Evolutionary conservation across 192 early-diverging fungal genomes (phyloP).

Genomic region (Gaertneriomyces semiglobifer): DNA sequence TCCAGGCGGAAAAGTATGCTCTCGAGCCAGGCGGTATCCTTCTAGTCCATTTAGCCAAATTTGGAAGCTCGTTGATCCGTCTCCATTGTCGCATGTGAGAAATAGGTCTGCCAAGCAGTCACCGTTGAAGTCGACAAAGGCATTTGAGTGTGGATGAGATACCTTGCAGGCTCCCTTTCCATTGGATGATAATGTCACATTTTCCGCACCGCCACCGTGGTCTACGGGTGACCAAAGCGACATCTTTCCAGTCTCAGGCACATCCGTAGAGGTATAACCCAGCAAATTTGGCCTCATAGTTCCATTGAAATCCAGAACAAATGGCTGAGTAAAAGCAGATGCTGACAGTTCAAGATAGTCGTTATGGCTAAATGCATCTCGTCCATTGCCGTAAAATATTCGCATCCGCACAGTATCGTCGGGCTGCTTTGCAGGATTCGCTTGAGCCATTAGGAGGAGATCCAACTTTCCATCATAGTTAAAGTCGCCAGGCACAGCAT

Average conservation of each 20-base stretch:
- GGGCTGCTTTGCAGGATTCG: constrained; percentile 18
- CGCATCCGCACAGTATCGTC: constrained; percentile 49
- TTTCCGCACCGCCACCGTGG: too few species aligned
- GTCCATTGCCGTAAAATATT: constrained; percentile 70
- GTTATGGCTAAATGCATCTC: constrained; percentile 51
- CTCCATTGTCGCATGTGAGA: constrained; percentile 55
- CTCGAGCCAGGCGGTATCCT: constrained; percentile 64
- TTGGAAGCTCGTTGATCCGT: constrained; percentile 51
- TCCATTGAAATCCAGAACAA: constrained; percentile 59
- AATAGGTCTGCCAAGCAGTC: constrained; percentile 83
- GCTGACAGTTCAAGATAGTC: not conserved
- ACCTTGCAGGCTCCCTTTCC: constrained; percentile 53
- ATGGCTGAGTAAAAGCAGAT: constrained; percentile 49
- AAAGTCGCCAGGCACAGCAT: constrained; percentile 81
- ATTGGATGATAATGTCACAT: too few species aligned
- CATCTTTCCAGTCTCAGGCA: constrained; percentile 2
- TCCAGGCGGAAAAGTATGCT: constrained; percentile 57
- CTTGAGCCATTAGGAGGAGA: constrained; percentile 71
- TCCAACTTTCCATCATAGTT: constrained; percentile 87
- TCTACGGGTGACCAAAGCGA: constrained; percentile 23
- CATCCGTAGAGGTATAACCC: constrained; percentile 29
- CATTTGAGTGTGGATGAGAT: constrained; percentile 83
- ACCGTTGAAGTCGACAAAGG: constrained; percentile 89
- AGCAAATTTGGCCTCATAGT: constrained; percentile 61
- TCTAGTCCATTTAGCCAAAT: constrained; percentile 70